Evolutionary conservation across 495 filamentous ascomycete species (phyloP).

Genomic region (Xanthoparmelia taractica): DNA sequence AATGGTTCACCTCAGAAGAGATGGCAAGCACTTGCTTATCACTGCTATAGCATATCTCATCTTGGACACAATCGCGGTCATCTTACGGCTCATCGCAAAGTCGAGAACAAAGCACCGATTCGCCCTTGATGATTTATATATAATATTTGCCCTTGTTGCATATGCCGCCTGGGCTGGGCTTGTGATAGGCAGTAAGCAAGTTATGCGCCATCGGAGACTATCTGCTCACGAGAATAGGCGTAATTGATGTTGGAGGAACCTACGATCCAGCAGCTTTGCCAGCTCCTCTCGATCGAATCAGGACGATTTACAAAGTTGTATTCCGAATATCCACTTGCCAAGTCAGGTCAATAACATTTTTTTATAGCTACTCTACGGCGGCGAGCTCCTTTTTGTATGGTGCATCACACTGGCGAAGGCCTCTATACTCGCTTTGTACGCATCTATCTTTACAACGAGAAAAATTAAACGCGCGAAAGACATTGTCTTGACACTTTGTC

Average conservation of each 20-base stretch:
- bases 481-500: neutral
- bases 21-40: neutral
- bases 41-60: neutral
- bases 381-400: neutral
- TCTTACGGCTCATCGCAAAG: neutral
- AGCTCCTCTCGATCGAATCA: neutral
- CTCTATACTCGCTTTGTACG: neutral
- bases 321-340: neutral
- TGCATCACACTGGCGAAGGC: neutral
- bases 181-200: neutral
- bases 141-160: neutral
- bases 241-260: neutral
- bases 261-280: neutral
- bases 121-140: neutral
- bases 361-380: neutral
- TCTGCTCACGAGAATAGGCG: neutral
- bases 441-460: neutral
- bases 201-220: neutral
- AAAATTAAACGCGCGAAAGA: neutral
- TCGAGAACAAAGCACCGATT: neutral
- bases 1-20: neutral
- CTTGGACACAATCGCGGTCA: neutral
- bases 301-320: neutral
- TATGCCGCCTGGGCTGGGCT: neutral
- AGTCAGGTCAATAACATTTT: neutral